Evolutionary conservation across 106 monocot genomes (phyloP).

Genomic region (Dendrobium huoshanense): DNA sequence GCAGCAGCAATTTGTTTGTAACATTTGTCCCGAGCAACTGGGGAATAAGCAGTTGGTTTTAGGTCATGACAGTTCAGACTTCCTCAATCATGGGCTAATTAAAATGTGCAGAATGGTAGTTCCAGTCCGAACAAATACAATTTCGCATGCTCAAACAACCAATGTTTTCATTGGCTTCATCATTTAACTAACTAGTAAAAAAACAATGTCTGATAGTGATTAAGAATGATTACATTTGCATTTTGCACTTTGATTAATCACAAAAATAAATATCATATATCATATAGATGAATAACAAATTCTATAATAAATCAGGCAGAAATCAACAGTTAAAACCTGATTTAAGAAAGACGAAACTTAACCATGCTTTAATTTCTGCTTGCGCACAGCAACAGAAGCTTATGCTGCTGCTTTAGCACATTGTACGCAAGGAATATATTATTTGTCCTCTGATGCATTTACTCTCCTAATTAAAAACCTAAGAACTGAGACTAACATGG

Average conservation of each 20-base stretch:
- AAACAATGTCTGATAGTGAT: neutral
- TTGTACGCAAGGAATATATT: neutral
- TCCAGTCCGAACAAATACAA: neutral
- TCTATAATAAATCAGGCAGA: neutral
- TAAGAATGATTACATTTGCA: neutral
- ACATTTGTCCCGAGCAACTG: slow-evolving; percentile 82
- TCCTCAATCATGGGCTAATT: neutral
- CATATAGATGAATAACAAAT: neutral
- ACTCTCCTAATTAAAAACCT: neutral
- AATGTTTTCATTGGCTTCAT: neutral
- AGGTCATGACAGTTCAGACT: neutral
- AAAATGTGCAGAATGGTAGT: neutral
- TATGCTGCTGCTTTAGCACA: neutral
- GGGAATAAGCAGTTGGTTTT: neutral
- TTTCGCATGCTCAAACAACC: neutral
- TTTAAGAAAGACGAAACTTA: neutral
- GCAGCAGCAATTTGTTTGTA: slow-evolving; percentile 87
- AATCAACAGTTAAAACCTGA: neutral
- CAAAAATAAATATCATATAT: neutral
- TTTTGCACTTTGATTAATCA: neutral
- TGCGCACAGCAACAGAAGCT: neutral
- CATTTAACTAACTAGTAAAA: neutral
- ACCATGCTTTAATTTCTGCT: neutral
- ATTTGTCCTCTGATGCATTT: neutral
- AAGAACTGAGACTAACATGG: neutral